A percentile compares a stretch with the other conserved stretches of the same genome.
phyloP scores from a whole-genome alignment of 805 yeast species.

The Cyberlindnera maclurae region DNA sequence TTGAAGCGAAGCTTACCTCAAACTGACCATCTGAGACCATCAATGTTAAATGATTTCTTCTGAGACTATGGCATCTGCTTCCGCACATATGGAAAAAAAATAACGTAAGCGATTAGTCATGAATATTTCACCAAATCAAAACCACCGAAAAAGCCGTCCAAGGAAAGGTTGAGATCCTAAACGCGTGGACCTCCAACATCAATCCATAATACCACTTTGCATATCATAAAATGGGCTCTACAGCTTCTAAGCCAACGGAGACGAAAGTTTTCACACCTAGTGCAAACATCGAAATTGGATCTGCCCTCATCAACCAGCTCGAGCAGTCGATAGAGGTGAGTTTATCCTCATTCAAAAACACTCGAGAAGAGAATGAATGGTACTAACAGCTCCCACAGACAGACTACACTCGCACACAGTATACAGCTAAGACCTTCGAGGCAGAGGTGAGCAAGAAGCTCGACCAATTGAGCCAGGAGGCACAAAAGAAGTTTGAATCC shows the following conservation, averaged over 20 bases:
- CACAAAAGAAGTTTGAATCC: constrained; percentile 44
- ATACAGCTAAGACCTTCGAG: constrained; percentile 59
- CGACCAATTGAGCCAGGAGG: constrained; percentile 43
- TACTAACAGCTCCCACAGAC: constrained; percentile 25
- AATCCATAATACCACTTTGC: too few relatives aligned
- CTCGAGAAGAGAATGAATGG: background rate
- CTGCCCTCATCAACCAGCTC: constrained; percentile 55
- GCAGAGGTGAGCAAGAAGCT: constrained; percentile 56
- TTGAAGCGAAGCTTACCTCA: too few relatives aligned
- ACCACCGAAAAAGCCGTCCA: too few relatives aligned
- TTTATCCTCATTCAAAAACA: background rate
- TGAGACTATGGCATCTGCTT: too few relatives aligned
- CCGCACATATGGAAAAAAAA: too few relatives aligned
- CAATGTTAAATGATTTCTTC: too few relatives aligned
- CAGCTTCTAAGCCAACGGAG: constrained; percentile 51
- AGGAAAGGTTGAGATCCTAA: too few relatives aligned
- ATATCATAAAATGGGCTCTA: constrained; percentile 42
- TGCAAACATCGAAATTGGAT: constrained; percentile 62
- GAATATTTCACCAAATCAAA: too few relatives aligned
- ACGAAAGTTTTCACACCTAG: constrained; percentile 60
- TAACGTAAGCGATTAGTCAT: background rate
- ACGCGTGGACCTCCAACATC: too few relatives aligned
- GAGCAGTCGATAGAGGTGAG: constrained; percentile 45
- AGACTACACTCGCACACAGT: constrained; percentile 64
- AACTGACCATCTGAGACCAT: too few relatives aligned